Evolutionary conservation across 2,329 filamentous ascomycete genomes (phyloP), one percentile per base, ranked within the genome.

Genomic region (Herpotrichia juniperi): DNA sequence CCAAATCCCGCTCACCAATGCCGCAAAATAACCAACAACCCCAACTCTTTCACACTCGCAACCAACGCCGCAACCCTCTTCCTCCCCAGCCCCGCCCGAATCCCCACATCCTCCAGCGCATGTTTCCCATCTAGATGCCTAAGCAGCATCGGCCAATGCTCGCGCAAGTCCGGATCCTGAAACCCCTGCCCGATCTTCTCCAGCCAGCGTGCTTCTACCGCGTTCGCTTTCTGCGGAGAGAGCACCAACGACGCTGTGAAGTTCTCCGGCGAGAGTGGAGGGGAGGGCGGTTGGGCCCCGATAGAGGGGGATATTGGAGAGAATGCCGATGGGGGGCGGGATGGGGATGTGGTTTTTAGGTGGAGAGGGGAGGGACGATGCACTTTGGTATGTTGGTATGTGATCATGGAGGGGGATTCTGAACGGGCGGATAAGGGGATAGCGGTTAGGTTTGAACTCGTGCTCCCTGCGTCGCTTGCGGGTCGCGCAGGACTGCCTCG

Each of bases 61-160:
- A 85, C 72, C 51, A 84, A 62, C 57, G 76, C 74, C 74, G 78
- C 78, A 3, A 85, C 81, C 35, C 77, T 71, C 75, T 93, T 96
- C 50, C 91, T 81, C 78, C 94, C 96, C 77, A 96, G 83, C 5
- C 90, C 89, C 75, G 97, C 91, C 50, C 88, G 83, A n/a, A 94
- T 78, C 1, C 89, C 85, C 59, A 99, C 89, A 62, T 93, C 87
- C 76, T 99, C 94, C 53, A 97, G 79, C 2, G 93, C 88, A 67
- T 89, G 87, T 50, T 82, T 83, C 1, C 94, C 94, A 71, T 97
- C 93, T 63, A 97, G 91, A 73, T 97, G 94, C 72, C 89, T 91
- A 64, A 87, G 83, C 62, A 96, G 86, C 39, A 82, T 78, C 2
- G 85, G 83, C 89, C 92, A 96, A 42, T 84, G 82, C 50, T 85